These are phyloP conservation scores for Fagus crenata DNA, from an alignment of 306 rosid species.

Conservation along the genomic window DNA sequence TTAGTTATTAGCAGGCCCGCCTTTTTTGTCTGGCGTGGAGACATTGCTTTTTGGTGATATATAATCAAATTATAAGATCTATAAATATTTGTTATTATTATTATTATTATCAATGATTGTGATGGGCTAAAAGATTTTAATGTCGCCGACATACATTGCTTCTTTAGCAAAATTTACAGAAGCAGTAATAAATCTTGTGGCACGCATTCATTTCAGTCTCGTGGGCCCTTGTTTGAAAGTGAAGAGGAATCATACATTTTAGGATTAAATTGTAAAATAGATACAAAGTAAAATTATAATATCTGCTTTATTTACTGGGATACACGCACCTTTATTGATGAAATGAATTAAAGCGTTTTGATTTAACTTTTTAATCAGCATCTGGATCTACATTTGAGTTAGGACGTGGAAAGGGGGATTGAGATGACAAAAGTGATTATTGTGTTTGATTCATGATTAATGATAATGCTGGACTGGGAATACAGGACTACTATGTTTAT, in stretches of 20 bases:
- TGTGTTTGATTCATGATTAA: neutral
- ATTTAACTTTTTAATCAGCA: neutral
- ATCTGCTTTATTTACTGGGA: neutral
- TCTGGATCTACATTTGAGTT: neutral
- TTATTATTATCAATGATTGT: neutral
- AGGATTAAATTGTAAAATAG: neutral
- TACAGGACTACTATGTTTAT: neutral
- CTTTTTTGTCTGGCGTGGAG: conserved; percentile 34
- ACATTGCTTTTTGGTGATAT: conserved; percentile 9
- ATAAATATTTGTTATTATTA: neutral
- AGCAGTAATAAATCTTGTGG: neutral
- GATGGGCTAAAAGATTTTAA: neutral
- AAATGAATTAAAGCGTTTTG: neutral
- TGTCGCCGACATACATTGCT: neutral
- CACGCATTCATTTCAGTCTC: neutral
- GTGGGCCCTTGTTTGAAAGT: conserved; percentile 5
- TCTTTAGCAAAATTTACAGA: neutral
- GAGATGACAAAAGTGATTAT: neutral
- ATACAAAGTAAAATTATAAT: neutral
- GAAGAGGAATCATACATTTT: neutral
- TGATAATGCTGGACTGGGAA: neutral
- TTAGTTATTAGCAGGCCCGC: conserved; percentile 42
- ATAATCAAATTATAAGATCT: neutral
- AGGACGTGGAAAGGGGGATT: neutral
- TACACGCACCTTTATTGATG: neutral